phyloP scores from a whole-genome alignment of 2,329 filamentous ascomycete species.

The Sporothrix brunneoviolacea region DNA sequence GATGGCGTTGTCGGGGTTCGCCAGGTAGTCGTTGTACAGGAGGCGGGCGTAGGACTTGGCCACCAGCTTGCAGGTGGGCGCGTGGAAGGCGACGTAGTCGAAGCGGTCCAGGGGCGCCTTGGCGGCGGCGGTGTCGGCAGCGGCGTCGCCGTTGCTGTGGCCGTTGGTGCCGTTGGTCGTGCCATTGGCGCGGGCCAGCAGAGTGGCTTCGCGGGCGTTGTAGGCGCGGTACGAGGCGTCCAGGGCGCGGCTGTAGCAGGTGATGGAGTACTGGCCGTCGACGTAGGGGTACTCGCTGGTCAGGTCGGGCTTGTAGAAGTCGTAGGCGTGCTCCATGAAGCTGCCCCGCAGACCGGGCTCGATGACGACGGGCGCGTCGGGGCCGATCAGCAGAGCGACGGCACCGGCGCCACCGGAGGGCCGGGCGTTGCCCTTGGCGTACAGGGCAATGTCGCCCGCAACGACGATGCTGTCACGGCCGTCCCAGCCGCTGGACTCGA shows the following conservation, averaged over 20 bases:
- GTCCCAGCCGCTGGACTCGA: slow-evolving; percentile 83
- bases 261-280: slow-evolving; percentile 75
- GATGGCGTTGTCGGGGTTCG: slow-evolving; percentile 56
- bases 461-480: slow-evolving; percentile 75
- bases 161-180: slow-evolving; percentile 35
- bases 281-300: slow-evolving; percentile 83
- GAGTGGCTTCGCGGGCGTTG: slow-evolving; percentile 61
- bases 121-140: slow-evolving; percentile 42
- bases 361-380: slow-evolving; percentile 67
- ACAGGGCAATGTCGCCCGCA: slow-evolving; percentile 76
- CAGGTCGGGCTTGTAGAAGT: slow-evolving; percentile 86
- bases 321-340: slow-evolving; percentile 79
- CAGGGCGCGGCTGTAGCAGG: slow-evolving; percentile 74
- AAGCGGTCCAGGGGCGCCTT: slow-evolving; percentile 71
- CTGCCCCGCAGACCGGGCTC: slow-evolving; percentile 74
- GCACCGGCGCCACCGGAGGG: slow-evolving; percentile 75
- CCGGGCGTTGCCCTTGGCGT: slow-evolving; percentile 75
- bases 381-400: slow-evolving; percentile 72
- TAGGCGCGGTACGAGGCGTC: slow-evolving; percentile 78
- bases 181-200: slow-evolving; percentile 32
- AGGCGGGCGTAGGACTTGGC: slow-evolving; percentile 78
- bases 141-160: slow-evolving; percentile 46
- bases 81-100: slow-evolving; percentile 77
- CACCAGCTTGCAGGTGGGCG: slow-evolving; percentile 81
- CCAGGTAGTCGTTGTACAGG: slow-evolving; percentile 79